Base-by-base conservation (phyloP, 73 alveolate genomes). In the Symbiodinium natans region DNA sequence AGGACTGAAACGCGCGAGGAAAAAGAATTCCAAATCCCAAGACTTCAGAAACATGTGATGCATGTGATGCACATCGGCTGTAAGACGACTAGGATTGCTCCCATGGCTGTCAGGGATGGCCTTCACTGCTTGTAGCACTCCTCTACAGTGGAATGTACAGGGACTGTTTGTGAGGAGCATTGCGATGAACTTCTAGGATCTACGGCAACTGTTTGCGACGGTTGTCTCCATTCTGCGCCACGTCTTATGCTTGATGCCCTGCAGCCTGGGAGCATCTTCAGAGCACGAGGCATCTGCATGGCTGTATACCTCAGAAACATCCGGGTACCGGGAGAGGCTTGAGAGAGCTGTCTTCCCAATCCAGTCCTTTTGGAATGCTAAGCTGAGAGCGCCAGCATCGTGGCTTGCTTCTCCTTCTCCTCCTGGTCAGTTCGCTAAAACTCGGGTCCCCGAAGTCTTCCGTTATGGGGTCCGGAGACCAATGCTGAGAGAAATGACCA, bases 331-430 rank as follows among this genome's bases (percentile, higher is more conserved):
- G 59, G 59, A 46, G 13, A 9, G 6, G 59, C 59, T 13, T 46
- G 59, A 46, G 59, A 46, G 13, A 13, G 59, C 6, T 46, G 59
- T 46, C 59, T 46, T 6, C 13, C 80, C 33, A 36, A 27, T 27
- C 38, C 80, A 56, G 59, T 6, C 13, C 59, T 46, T 46, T 13
- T 46, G 21, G 13, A 46, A 15, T 15, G 31, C 75, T 31, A 63
- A 63, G 80, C 29, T 63, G 36, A 31, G 9, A 6, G 36, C 97
- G 97, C 89, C 23, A 90, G 42, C 48, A 90, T 77, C 27, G 97
- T 36, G 39, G 97, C 97, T 39, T 71, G 89, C 89, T 90, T 84
- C 52, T 90, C 75, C 88, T 73, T 68, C 40, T 68, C 97, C 48
- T 82, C 97, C 39, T 10, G 29, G 25, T 36, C 33, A 21, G 25